Evolutionary conservation across 257 asterid genomes (phyloP).

Genomic region (Nicotiana otophora): DNA sequence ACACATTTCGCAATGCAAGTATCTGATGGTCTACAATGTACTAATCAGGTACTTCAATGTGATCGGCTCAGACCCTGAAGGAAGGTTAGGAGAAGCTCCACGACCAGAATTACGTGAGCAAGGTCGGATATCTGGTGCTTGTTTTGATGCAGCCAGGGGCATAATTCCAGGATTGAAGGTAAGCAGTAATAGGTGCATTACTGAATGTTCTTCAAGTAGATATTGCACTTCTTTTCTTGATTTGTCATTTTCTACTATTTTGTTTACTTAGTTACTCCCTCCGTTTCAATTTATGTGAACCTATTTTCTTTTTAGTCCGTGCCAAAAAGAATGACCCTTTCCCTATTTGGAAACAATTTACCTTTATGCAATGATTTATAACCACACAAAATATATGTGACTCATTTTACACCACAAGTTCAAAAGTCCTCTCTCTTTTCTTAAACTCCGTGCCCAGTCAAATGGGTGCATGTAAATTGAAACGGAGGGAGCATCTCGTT

Average conservation of each 20-base stretch:
- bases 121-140: conserved; percentile 95
- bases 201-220: not conserved
- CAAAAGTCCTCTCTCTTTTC: too few species aligned
- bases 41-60: conserved; percentile 78
- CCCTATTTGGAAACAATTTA: too few species aligned
- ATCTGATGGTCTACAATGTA: not conserved
- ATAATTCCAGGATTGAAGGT: conserved; percentile 91
- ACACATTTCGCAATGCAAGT: not conserved
- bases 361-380: too few species aligned
- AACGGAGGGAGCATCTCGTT: not conserved
- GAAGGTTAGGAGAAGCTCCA: conserved; percentile 89
- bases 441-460: too few species aligned
- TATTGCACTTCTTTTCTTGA: not conserved
- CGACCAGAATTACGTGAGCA: conserved; percentile 85
- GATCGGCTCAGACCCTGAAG: conserved; percentile 90
- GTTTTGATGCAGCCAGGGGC: conserved; percentile 94
- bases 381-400: too few species aligned
- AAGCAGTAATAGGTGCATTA: not conserved
- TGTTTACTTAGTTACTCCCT: not conserved
- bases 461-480: too few species aligned
- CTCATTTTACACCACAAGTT: too few species aligned
- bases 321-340: too few species aligned
- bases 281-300: too few species aligned
- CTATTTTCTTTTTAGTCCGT: too few species aligned
- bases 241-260: not conserved